Evolutionary conservation across 208 protist genomes (phyloP), one percentile per base, ranked within the genome.

Genomic region (Angomonas deanei): DNA sequence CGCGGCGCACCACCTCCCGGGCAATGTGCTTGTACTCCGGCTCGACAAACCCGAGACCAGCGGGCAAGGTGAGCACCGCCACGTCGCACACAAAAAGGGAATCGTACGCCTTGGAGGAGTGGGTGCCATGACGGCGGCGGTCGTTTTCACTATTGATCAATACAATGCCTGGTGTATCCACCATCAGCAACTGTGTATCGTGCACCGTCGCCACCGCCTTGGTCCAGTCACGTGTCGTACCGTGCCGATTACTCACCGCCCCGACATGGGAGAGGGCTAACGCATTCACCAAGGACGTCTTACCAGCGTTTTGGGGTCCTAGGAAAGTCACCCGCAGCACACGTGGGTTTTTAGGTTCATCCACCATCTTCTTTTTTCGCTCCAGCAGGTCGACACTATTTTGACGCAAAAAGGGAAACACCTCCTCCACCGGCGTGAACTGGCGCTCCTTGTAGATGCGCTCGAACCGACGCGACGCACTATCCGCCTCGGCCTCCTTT

Each of bases 231-330:
- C 70, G 72, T 3, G 92, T 97, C 42, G 72, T 85, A 23, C 88
- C 87, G 47, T 82, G 74, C 27, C 89, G 86, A 23, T 73, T 82
- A 58, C 88, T 90, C n/a, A 94, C 87, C 1, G 88, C 85, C 5
- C 84, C 84, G 24, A 97, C 80, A 31, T 91, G 82, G 48, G 74
- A 83, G n/a, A 90, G 78, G 2, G 81, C 83, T 33, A 95, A 66
- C 4, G 87, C 76, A 66, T 97, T 97, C 6, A 95, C 76, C 21
- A 97, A 72, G 0, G 92, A 92, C 21, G 92, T 92, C 67, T 97
- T 97, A 3, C 92, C 92, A 8, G 78, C 77, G 62, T 95, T 96
- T 55, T 91, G 84, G 0, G 89, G 83, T 0, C 92, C 92, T 6
- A 97, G 61, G 8, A 96, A 75, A 3, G 82, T 75, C 15, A 77